Evolutionary conservation across 2,329 filamentous ascomycete species (phyloP), one percentile per base, ranked within the genome.

Genomic region (Eutypella sp.): DNA sequence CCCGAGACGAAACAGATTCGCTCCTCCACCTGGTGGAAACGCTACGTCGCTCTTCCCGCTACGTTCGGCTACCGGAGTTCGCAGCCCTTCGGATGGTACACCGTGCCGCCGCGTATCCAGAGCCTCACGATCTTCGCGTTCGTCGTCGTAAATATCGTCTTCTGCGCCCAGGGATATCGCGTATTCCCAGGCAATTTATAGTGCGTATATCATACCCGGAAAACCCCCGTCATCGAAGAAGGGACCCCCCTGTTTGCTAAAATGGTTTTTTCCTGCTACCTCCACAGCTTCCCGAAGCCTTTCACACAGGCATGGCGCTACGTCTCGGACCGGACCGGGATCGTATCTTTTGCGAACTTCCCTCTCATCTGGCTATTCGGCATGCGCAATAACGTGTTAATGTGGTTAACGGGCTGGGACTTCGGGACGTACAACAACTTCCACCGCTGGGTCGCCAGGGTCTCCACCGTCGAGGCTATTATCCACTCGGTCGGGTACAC

Each of bases 351-450:
- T 52, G 78, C 77, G 4, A 84, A 84, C 50, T 72, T 87, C 6
- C 79, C 81, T 0, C 56, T 84, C 2, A 65, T 86, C 0, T 86
- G 82, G 81, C 61, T 87, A 0, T 87, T 87, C 52, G 79, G 77
- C 0, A 78, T 79, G 57, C 71, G 84, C 9, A 88, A 87, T 50
- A 85, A 87, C 42, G 56, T 82, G 0, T 70, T 86, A 15, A 67
- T 85, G 45, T 84, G 79, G 79, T 58, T 81, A 0, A 87, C 84
- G 0, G 83, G 83, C 0, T 87, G 84, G 82, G 80, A 78, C 10
- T 86, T 84, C 58, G 73, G 74, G 2, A 81, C 79, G 0, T 87
- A 81, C 56, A 87, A 80, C 52, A 73, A 79, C 34, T 85, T 86
- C 43, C 84, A 87, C 60, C 77, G 84, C 0, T 82, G 81, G 71